Base-by-base conservation (phyloP, 148 eudicot species). In the Nepenthes mirabilis region DNA sequence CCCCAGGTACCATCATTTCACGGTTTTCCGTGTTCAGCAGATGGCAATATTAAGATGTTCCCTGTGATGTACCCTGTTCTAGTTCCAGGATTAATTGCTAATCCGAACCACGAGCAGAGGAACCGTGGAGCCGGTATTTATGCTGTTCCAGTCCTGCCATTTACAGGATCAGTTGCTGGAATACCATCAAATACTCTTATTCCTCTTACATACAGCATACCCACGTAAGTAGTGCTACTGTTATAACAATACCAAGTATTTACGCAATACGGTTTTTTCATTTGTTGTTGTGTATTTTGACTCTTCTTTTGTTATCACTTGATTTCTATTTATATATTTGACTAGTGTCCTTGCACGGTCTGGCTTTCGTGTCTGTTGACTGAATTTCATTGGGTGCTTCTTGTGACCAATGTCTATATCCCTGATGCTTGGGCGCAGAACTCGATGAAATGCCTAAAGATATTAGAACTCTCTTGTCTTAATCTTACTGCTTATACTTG, bases 71-170 rank as follows among this genome's bases (percentile, higher is more conserved):
- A 80, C 75, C 99, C 97, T 35, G 72, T 74, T 14, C 65, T 86
- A 55, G 80, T 82, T 70, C 96, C 99, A 43, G 81, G 79, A 14
- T 45, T 69, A 11, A 62, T 63, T 62, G 70, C 78, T 70, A 55
- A 69, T 12, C 97, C 80, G 64, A 75, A 69, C 66, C 84, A 82
- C 65, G 97, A 84, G 53, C 82, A 80, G 68, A 60, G 70, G 65
- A 80, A 81, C 59, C 87, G 74, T 65, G 97, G 99, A 65, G 83
- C 91, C 3, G 99, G 99, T 53, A 70, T 94, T 68, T 94, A 94
- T 83, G 95, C 97, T 60, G 91, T 94, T 54, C 91, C 95, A 1
- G 79, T 74, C 57, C 61, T 67, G 72, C 95, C 97, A 1, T 76
- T 58, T 37, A 70, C 66, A 77, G 95, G 88, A 58, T 77, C 75